A percentile compares a stretch with the other conserved stretches of the same genome.
phyloP scores from a whole-genome alignment of 179 eudicot species.

The Silene noctiflora region DNA sequence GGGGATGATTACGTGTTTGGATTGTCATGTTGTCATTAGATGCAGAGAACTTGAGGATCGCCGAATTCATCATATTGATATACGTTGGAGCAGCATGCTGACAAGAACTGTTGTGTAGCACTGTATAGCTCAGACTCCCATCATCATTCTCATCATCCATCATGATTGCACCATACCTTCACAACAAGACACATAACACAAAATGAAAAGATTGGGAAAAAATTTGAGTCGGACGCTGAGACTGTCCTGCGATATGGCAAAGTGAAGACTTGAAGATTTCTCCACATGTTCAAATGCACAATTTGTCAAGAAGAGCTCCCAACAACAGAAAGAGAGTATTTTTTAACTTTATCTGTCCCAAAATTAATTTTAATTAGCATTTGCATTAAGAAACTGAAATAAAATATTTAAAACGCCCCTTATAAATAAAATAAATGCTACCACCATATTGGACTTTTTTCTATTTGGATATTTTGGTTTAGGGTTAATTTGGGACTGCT shows the following conservation, averaged over 20 bases:
- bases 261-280: not conserved
- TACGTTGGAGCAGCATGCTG: conserved; percentile 97
- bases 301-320: not conserved
- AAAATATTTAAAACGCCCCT: not conserved
- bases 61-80: conserved; percentile 84
- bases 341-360: not conserved
- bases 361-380: not conserved
- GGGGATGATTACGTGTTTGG: conserved; percentile 87
- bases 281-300: not conserved
- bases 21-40: conserved; percentile 79
- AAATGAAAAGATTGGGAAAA: not conserved
- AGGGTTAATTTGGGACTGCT: no score
- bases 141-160: conserved; percentile 71
- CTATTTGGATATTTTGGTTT: not conserved
- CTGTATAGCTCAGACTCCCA: conserved; percentile 83
- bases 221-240: not conserved
- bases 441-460: no score
- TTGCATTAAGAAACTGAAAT: not conserved
- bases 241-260: not conserved
- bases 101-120: conserved; percentile 93
- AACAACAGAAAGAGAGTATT: not conserved
- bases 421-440: no score
- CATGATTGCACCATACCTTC: conserved; percentile 89
- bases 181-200: conserved; percentile 7
- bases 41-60: conserved; percentile 88